phyloP scores from a whole-genome alignment of 257 asterid species.

The Rubia yunnanensis region DNA sequence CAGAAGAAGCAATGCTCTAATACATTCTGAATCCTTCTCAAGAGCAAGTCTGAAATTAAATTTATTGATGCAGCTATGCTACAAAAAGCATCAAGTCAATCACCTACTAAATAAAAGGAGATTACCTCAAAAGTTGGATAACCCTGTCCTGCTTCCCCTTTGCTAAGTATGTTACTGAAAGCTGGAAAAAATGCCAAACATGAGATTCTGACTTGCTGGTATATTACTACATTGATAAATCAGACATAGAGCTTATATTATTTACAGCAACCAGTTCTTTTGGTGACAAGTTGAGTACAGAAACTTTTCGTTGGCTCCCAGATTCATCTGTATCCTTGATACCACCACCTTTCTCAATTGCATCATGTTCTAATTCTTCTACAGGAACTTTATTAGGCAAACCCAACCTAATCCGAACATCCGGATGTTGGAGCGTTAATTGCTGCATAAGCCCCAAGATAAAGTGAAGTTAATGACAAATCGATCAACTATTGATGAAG shows the following conservation, averaged over 20 bases:
- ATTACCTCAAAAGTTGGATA: slow-evolving; percentile 48
- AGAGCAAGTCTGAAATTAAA: slow-evolving; percentile 72
- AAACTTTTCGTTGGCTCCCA: slow-evolving; percentile 38
- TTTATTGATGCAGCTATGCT: slow-evolving; percentile 19
- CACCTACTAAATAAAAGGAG: slow-evolving; percentile 9
- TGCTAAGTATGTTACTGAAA: slow-evolving; percentile 42
- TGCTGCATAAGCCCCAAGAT: slow-evolving; percentile 34
- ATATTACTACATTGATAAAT: not conserved
- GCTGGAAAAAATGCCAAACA: slow-evolving; percentile 37
- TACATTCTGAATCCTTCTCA: slow-evolving; percentile 69
- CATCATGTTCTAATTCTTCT: slow-evolving; percentile 27
- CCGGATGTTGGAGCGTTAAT: slow-evolving; percentile 53
- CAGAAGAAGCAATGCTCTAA: slow-evolving; percentile 61
- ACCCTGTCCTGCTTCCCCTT: slow-evolving; percentile 49
- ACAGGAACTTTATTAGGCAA: slow-evolving; percentile 42
- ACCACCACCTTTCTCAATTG: slow-evolving; percentile 19
- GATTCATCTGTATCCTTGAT: slow-evolving; percentile 25
- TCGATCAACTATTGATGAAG: slow-evolving; percentile 5
- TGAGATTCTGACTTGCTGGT: slow-evolving; percentile 5
- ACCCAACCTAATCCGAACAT: slow-evolving; percentile 54
- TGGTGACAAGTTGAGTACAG: slow-evolving; percentile 51
- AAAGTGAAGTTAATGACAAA: slow-evolving; percentile 2
- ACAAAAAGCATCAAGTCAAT: slow-evolving; percentile 15
- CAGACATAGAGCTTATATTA: slow-evolving; percentile 6
- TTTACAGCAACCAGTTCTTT: slow-evolving; percentile 63